Evolutionary conservation across 257 asterid species (phyloP).

Genomic region (Nicotiana benthamiana): DNA sequence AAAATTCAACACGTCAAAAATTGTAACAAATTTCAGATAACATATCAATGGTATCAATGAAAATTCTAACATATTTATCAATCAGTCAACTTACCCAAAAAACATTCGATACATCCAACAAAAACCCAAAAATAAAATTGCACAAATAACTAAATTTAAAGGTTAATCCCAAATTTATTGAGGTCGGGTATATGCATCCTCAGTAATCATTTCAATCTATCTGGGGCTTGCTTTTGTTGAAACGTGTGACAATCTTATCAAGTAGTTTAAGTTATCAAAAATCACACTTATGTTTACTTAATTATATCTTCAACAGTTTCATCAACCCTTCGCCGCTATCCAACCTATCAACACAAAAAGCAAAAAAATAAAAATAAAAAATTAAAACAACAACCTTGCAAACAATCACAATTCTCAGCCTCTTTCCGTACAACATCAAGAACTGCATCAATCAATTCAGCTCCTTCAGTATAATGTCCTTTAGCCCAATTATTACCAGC

Average conservation of each 20-base stretch:
- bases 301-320: background rate
- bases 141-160: too few species aligned
- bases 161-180: too few species aligned
- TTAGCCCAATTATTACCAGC: too few species aligned
- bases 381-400: background rate
- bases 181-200: too few species aligned
- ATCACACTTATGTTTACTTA: background rate
- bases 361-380: background rate
- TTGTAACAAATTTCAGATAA: background rate
- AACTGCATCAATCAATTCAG: conserved; percentile 1
- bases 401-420: background rate
- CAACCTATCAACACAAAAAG: background rate
- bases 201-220: too few species aligned
- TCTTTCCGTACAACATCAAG: background rate
- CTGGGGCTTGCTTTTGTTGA: too few species aligned
- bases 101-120: too few species aligned
- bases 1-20: background rate
- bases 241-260: too few species aligned
- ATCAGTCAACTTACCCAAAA: background rate
- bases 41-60: too few species aligned
- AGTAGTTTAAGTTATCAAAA: too few species aligned
- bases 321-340: background rate
- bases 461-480: background rate
- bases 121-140: too few species aligned
- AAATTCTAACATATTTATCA: background rate